Percentiles rank a stretch among this genome's conserved stretches.
phyloP scores from a whole-genome alignment of 257 asterid genomes.

The Solanum virginianum region DNA sequence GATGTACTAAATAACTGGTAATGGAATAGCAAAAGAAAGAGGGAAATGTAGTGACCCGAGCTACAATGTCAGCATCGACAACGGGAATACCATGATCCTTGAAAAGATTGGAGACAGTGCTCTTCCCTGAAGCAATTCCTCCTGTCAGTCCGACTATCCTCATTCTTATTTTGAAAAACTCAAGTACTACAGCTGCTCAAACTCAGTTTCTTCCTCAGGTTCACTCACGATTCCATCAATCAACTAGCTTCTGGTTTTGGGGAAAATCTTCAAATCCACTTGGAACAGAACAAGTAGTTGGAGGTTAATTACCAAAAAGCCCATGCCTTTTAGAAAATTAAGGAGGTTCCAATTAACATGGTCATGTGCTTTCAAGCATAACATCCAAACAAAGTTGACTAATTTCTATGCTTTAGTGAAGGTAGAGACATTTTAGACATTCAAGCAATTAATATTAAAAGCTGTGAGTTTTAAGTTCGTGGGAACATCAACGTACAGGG shows the following conservation, averaged over 20 bases:
- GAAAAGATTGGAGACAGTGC: conserved; percentile 73
- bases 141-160: conserved; percentile 85
- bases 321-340: too few species aligned
- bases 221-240: background rate
- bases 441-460: too few species aligned
- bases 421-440: background rate
- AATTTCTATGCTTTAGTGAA: too few species aligned
- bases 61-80: conserved; percentile 75
- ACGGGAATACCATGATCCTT: conserved; percentile 65
- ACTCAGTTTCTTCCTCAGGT: background rate
- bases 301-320: background rate
- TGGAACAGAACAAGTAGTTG: background rate
- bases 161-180: conserved; percentile 14
- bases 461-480: background rate
- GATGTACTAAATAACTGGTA: too few species aligned
- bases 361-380: too few species aligned
- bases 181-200: background rate
- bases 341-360: too few species aligned
- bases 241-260: background rate
- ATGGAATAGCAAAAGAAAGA: too few species aligned
- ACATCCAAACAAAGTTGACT: too few species aligned
- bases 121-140: conserved; percentile 85
- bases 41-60: conserved; percentile 48
- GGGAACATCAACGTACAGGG: background rate
- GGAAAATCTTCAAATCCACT: background rate